These are phyloP conservation scores for Globisporangium irregulare DNA, from an alignment of 352 stramenopile species.

Conservation along the genomic window DNA sequence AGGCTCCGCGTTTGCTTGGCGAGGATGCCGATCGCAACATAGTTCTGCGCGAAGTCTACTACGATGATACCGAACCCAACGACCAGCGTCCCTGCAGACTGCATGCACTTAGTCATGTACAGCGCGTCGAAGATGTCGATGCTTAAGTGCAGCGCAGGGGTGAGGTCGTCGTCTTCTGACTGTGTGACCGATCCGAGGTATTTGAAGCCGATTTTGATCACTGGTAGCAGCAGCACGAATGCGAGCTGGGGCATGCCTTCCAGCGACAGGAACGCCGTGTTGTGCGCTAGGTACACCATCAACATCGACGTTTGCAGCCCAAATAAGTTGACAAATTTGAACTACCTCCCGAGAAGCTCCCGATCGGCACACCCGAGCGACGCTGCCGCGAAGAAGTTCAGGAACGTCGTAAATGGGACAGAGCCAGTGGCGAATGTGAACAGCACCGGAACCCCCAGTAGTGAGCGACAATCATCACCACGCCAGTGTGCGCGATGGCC, in stretches of 20 bases:
- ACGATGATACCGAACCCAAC: background rate
- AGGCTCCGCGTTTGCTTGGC: background rate
- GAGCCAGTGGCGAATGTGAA: background rate
- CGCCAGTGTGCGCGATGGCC: background rate
- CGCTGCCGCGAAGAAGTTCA: background rate
- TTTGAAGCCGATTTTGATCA: conserved; percentile 6
- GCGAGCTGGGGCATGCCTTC: background rate
- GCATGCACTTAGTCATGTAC: conserved; percentile 4
- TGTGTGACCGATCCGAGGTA: background rate
- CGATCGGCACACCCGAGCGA: background rate
- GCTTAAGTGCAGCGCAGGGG: background rate
- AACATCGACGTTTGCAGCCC: background rate
- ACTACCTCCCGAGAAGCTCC: background rate
- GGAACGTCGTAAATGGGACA: background rate
- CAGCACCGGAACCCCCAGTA: conserved; percentile 3
- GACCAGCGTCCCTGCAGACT: background rate
- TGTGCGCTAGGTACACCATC: conserved; percentile 1
- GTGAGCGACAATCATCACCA: background rate
- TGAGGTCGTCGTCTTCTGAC: background rate
- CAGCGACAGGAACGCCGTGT: background rate
- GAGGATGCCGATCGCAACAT: background rate
- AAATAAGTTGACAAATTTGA: background rate
- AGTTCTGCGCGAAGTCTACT: background rate
- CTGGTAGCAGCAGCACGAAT: conserved; percentile 6
- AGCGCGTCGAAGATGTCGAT: conserved; percentile 4